phyloP scores from a whole-genome alignment of 768 basidiomycete species.

The Auricularia sp. region DNA sequence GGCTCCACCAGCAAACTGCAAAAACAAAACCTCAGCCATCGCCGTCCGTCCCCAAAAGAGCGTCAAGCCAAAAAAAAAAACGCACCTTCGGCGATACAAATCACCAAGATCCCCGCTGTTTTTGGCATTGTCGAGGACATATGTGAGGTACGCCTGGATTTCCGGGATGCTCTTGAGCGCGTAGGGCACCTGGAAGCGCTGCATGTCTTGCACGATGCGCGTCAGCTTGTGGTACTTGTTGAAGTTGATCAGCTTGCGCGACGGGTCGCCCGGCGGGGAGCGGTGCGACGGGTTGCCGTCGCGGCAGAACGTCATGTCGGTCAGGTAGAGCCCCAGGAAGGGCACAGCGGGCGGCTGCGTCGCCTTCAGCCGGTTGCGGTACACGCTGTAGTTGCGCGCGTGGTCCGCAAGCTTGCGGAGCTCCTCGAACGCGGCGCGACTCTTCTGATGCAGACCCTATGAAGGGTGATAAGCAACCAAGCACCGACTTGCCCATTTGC shows the following conservation, averaged over 20 bases:
- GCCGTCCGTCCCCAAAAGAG: neutral
- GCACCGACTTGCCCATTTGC: neutral
- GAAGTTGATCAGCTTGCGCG: constrained; percentile 83
- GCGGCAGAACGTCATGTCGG: constrained; percentile 89
- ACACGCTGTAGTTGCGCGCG: constrained; percentile 82
- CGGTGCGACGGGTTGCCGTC: constrained; percentile 88
- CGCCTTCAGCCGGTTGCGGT: constrained; percentile 76
- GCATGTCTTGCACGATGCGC: constrained; percentile 83
- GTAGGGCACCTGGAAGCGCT: constrained; percentile 82
- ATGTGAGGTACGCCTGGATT: constrained; percentile 69
- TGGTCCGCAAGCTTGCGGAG: constrained; percentile 86
- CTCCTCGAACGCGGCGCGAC: constrained; percentile 64
- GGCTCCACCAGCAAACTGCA: constrained; percentile 73
- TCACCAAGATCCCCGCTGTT: constrained; percentile 78
- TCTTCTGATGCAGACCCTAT: constrained; percentile 79
- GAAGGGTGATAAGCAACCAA: neutral
- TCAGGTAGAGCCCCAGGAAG: constrained; percentile 86
- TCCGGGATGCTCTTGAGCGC: constrained; percentile 83
- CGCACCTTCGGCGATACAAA: constrained; percentile 75
- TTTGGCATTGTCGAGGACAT: constrained; percentile 62
- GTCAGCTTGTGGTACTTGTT: constrained; percentile 93
- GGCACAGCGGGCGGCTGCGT: constrained; percentile 90
- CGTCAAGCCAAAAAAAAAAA: neutral
- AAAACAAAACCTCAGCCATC: neutral
- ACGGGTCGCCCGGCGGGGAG: constrained; percentile 62